These are phyloP conservation scores for Trichoderma gamsii DNA, from an alignment of 495 filamentous ascomycete genomes.

Conservation along the genomic window DNA sequence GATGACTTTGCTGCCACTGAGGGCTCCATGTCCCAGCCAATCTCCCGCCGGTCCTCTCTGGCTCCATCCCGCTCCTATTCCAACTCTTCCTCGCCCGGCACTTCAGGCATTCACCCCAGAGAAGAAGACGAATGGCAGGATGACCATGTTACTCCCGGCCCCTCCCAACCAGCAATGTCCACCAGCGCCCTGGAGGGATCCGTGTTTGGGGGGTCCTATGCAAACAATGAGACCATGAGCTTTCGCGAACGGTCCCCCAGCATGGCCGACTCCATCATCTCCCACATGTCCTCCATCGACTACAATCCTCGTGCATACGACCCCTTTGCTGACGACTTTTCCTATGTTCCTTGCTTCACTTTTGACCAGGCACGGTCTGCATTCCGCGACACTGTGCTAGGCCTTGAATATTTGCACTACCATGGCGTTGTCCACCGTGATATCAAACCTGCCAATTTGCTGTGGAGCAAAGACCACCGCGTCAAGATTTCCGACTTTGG, in stretches of 20 bases:
- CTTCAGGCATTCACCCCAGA: neutral
- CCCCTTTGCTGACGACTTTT: constrained; percentile 72
- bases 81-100: constrained; percentile 23
- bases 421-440: constrained; percentile 96
- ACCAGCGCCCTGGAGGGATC: constrained; percentile 62
- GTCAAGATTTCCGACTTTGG: constrained; percentile 99
- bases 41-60: constrained; percentile 38
- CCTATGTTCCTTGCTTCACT: constrained; percentile 86
- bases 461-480: constrained; percentile 75
- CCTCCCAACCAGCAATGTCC: constrained; percentile 33
- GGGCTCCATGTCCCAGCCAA: constrained; percentile 27
- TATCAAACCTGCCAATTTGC: constrained; percentile 97
- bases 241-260: constrained; percentile 54
- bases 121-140: constrained; percentile 22
- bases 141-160: constrained; percentile 41
- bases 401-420: constrained; percentile 92
- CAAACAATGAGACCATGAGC: constrained; percentile 39
- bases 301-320: constrained; percentile 44
- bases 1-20: constrained; percentile 23
- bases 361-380: constrained; percentile 75
- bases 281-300: constrained; percentile 53
- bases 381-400: constrained; percentile 89
- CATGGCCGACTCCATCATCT: constrained; percentile 55
- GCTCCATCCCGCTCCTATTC: constrained; percentile 42
- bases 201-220: constrained; percentile 69